Evolutionary conservation across 768 basidiomycete genomes (phyloP), one percentile per base, ranked within the genome.

Genomic region (Suillus ampliporus): DNA sequence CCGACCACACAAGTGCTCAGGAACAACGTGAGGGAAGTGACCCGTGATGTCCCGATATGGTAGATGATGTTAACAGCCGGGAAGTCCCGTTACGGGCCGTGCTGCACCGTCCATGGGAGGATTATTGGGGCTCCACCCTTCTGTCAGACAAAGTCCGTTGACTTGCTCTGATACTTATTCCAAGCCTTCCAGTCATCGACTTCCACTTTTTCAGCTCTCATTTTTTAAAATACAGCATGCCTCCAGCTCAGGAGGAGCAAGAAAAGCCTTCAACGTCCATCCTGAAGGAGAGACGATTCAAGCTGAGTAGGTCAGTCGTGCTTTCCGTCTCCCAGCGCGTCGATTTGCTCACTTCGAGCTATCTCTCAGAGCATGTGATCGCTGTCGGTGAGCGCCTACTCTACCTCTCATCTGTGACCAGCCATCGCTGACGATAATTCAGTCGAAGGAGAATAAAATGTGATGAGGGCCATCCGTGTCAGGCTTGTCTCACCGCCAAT

Each of bases 381-480:
- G 92, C 64, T 94, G 92, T 81, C 87, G 92, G 91, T 94, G 79
- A 83, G 90, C 67, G 35, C 43, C 68, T 66, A 38, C 37, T 62
- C 50, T 5, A 23, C n/a, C 10, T 34, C 7, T 4, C 46, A 38
- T 10, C 57, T 26, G 47, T 61, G n/a, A 63, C 19, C 6, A 19
- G 35, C 57, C 17, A 19, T 26, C 43, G 14, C 54, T 46, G 31
- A 52, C 23, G 3, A 37, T 56, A 8, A 31, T 52, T 7, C 67
- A 94, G 92, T 21, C 90, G 92, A 59, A 82, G 92, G 69, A 80
- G 92, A 70, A 94, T 94, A 73, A 92, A 91, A 69, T 94, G 92
- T 71, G 92, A 94, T 68, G 92, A 94, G 73, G 92, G 92, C 0
- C 91, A 93, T 71, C 92, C 92, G 38, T 94, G 92, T 74, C 91